Conservation (phyloP, 2,329 filamentous ascomycete species). For the Fusarium duplospermum region DNA sequence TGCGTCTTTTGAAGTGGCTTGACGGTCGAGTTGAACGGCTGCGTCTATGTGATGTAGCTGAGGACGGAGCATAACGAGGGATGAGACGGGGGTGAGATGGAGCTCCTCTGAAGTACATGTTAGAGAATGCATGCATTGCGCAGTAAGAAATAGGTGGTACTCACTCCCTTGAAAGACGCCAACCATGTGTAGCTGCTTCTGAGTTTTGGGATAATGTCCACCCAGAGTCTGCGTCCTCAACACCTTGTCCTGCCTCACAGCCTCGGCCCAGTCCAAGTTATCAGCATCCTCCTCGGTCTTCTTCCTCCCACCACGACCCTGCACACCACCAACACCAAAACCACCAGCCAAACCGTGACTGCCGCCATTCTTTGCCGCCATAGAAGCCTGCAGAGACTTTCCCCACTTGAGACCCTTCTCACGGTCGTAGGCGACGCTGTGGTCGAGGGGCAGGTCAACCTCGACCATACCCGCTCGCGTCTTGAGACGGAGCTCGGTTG, state of each 20-base stretch:
- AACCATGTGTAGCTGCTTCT: slow-evolving; percentile 87
- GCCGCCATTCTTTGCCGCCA: slow-evolving; percentile 70
- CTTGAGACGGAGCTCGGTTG: slow-evolving; percentile 85
- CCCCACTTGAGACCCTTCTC: slow-evolving; percentile 87
- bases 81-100: slow-evolving; percentile 85
- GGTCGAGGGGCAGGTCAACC: slow-evolving; percentile 87
- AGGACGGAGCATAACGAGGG: slow-evolving; percentile 88
- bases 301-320: slow-evolving; percentile 52
- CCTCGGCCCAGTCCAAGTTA: slow-evolving; percentile 72
- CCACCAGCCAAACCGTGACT: slow-evolving; percentile 78
- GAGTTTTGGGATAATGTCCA: slow-evolving; percentile 78
- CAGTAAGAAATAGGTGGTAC: slow-evolving; percentile 45
- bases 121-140: slow-evolving; percentile 13
- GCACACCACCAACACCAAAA: slow-evolving; percentile 71
- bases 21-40: slow-evolving; percentile 74
- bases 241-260: slow-evolving; percentile 76
- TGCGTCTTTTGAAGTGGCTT: slow-evolving; percentile 53
- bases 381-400: slow-evolving; percentile 74
- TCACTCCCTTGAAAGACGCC: slow-evolving; percentile 87
- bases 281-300: slow-evolving; percentile 60
- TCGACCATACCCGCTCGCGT: slow-evolving; percentile 85
- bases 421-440: slow-evolving; percentile 80
- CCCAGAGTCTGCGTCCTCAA: slow-evolving; percentile 86
- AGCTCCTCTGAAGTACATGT: slow-evolving; percentile 72
- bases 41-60: slow-evolving; percentile 96